A percentile compares a stretch with the other conserved stretches of the same genome.
phyloP scores from a whole-genome alignment of 2,329 filamentous ascomycete species.

The Proliferodiscus dingleyae region DNA sequence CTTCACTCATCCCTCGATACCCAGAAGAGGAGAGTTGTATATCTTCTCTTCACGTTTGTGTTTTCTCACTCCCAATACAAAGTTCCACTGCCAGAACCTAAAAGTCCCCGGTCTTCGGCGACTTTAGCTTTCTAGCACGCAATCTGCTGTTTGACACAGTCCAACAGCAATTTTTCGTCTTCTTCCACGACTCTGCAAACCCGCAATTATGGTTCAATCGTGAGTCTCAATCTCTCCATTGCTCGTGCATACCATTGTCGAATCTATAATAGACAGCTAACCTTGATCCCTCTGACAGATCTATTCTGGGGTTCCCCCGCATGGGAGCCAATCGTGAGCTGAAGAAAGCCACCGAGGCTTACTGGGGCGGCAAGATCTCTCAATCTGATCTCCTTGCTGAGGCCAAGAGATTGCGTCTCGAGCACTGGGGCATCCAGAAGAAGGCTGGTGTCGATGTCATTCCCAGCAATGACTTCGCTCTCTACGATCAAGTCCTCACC shows the following conservation, averaged over 20 bases:
- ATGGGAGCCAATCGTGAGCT: constrained; percentile 98
- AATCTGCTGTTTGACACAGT: constrained; percentile 17
- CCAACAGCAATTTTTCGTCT: constrained; percentile 11
- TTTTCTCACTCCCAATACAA: neutral
- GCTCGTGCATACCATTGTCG: neutral
- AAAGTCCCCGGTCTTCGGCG: constrained; percentile 11
- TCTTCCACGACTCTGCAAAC: constrained; percentile 11
- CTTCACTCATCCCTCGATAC: neutral
- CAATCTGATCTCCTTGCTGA: constrained; percentile 86
- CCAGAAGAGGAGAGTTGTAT: too few species aligned
- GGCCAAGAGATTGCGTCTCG: constrained; percentile 93
- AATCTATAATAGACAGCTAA: constrained; percentile 9
- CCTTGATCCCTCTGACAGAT: constrained; percentile 20
- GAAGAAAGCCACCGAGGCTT: constrained; percentile 99
- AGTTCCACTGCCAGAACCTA: neutral
- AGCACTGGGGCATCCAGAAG: constrained; percentile 99
- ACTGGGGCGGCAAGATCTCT: constrained; percentile 92
- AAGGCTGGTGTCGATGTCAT: constrained; percentile 96
- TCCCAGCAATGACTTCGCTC: constrained; percentile 98
- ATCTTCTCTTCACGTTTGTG: neutral
- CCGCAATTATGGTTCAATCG: constrained; percentile 55
- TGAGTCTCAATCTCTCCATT: constrained; percentile 33
- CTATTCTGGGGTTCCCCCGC: constrained; percentile 96
- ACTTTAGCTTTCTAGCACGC: constrained; percentile 14
- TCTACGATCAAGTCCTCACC: constrained; percentile 95